Conservation (phyloP, 345 rosid genomes). For the Rhizophora mangle region DNA sequence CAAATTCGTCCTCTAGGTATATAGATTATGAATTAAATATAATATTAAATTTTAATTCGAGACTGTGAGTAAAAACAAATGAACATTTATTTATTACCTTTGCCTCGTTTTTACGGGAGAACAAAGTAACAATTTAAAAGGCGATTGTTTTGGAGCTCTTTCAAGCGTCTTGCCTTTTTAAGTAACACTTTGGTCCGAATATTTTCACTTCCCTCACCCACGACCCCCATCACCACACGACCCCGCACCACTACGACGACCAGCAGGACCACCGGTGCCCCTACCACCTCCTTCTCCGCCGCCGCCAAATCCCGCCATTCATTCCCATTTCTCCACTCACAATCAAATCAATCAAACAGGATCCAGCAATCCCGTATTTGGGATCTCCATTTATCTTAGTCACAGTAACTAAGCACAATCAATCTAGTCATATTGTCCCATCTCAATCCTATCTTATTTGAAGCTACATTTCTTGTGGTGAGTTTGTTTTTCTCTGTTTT, state of each 20-base stretch:
- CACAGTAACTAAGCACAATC: background rate
- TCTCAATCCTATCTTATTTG: background rate
- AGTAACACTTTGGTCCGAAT: conserved; percentile 32
- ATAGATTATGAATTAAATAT: too few relatives aligned
- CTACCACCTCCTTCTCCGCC: conserved; percentile 4
- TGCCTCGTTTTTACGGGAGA: background rate
- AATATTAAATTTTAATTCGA: too few relatives aligned
- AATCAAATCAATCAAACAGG: background rate
- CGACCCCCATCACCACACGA: background rate
- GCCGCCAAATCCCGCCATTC: background rate
- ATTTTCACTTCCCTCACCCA: conserved; percentile 19
- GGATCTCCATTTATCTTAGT: conserved; percentile 26
- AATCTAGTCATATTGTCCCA: background rate
- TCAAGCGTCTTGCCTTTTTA: conserved; percentile 31
- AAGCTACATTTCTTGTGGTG: conserved; percentile 44
- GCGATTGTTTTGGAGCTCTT: conserved; percentile 25
- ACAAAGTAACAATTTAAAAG: conserved; percentile 18
- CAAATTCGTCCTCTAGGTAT: too few relatives aligned
- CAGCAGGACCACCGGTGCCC: conserved; percentile 12
- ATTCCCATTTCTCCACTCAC: background rate
- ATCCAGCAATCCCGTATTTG: background rate
- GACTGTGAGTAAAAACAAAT: too few relatives aligned
- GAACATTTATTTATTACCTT: background rate
- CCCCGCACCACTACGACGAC: conserved; percentile 4
- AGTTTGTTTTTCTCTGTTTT: conserved; percentile 3